Evolutionary conservation across 1,139 yeast genomes (phyloP), one percentile per base, ranked within the genome.

Genomic region (Wickerhamomyces sp.): DNA sequence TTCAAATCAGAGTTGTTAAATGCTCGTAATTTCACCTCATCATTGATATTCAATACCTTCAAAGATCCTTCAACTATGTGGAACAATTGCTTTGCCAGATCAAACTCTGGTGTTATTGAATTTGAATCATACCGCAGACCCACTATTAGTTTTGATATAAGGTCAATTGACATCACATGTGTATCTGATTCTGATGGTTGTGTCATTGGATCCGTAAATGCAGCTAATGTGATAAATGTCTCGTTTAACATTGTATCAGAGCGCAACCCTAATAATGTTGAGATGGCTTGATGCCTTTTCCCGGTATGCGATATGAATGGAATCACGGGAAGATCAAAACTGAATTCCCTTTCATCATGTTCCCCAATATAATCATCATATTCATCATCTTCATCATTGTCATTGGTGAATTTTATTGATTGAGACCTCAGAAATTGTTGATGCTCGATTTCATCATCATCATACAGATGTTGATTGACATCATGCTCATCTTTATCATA

Each of bases 181-280:
- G 64, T 59, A 26, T 79, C 82, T n/a, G 73, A 72, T 34, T 83
- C 86, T 37, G 76, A 75, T 0, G 91, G 90, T 52, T 81, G 89
- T 1, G 88, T 79, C 54, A 73, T 68, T 5, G 88, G 87, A 58
- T 83, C 89, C 45, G 82, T 76, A 36, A 84, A 60, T 2, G 78
- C 68, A 4, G 76, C 66, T 3, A 72, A 58, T 1, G 59, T 49
- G 1, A 55, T 42, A 44, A 65, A 67, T 7, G 59, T 14, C 15
- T 48, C 40, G 6, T 42, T 29, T 1, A 44, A 30, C 2, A 33
- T 32, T n/a, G 45, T 44, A 34, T 45, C 49, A 8, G 46, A 44
- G 9, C 44, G 43, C 9, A 61, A 44, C 0, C 51, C 46, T 23
- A 65, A 36, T 3, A 62, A 46, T 23, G 51, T 55, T 10, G 54